These are phyloP conservation scores for Ustilago loliicola DNA, from an alignment of 1,284 basidiomycete genomes.

Conservation along the genomic window DNA sequence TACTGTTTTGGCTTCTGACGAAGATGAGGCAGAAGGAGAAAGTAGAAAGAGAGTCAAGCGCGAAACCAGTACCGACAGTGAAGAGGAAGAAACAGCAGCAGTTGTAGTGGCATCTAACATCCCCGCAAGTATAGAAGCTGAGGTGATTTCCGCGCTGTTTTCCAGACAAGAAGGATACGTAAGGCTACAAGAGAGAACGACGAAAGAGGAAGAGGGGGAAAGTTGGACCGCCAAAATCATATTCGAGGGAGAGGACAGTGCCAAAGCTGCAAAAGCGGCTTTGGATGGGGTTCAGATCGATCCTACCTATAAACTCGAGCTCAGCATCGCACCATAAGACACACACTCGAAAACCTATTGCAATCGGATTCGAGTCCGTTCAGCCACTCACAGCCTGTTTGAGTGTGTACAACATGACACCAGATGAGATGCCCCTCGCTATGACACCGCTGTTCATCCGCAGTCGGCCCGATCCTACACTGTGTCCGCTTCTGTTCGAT, in stretches of 20 bases:
- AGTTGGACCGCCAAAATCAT: constrained; percentile 73
- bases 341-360: neutral
- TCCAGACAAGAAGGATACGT: constrained; percentile 7
- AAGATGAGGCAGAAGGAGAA: constrained; percentile 76
- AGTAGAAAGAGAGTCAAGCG: constrained; percentile 72
- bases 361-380: neutral
- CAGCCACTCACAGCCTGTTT: neutral
- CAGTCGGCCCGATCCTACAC: too few species aligned
- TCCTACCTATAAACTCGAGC: constrained; percentile 72
- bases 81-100: constrained; percentile 37
- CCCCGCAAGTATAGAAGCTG: constrained; percentile 2
- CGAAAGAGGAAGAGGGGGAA: constrained; percentile 76
- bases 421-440: too few species aligned
- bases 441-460: too few species aligned
- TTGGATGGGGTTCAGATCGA: constrained; percentile 83
- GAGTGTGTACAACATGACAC: neutral
- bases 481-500: too few species aligned
- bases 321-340: constrained; percentile 7
- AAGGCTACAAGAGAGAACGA: neutral
- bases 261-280: constrained; percentile 81
- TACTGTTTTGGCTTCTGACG: constrained; percentile 70
- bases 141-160: constrained; percentile 21
- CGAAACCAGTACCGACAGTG: constrained; percentile 40
- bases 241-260: constrained; percentile 80
- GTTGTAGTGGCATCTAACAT: constrained; percentile 82